These are phyloP conservation scores for Ceriops zippeliana DNA, from an alignment of 345 rosid species.

Conservation along the genomic window DNA sequence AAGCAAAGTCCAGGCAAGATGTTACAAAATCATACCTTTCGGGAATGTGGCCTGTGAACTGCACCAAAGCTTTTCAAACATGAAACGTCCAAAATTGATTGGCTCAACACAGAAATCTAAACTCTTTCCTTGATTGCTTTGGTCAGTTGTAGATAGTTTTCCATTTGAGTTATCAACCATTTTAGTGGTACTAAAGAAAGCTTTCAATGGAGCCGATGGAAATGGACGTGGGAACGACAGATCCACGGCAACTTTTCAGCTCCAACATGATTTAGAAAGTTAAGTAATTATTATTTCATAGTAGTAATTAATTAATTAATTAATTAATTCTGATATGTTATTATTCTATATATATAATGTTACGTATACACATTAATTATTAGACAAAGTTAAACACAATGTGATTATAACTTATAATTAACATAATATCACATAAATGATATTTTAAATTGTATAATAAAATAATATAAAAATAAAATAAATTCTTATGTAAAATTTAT, in stretches of 20 bases:
- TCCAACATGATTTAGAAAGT: no score
- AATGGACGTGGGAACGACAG: conserved; percentile 25
- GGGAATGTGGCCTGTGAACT: conserved; percentile 66
- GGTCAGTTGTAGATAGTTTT: conserved; percentile 20
- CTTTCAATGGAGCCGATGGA: conserved; percentile 29
- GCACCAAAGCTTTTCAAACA: conserved; percentile 66
- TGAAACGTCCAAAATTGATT: conserved; percentile 53
- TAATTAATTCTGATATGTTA: no score
- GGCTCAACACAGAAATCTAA: conserved; percentile 47
- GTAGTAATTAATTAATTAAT: no score
- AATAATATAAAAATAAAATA: no score
- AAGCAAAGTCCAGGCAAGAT: conserved; percentile 10
- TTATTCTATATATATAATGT: no score
- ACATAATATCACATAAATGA: no score
- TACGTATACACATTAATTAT: no score
- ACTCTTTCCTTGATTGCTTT: conserved; percentile 19
- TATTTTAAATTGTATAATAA: no score
- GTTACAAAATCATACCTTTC: conserved; percentile 46
- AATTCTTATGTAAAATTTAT: no score
- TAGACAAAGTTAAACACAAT: no score
- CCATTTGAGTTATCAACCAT: conserved; percentile 21
- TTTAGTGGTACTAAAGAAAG: conserved; percentile 22
- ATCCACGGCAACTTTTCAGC: conserved; percentile 1
- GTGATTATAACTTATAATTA: no score
- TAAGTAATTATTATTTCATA: no score